Evolutionary conservation across 2,329 filamentous ascomycete genomes (phyloP).

Genomic region (Xylariaceae sp.): DNA sequence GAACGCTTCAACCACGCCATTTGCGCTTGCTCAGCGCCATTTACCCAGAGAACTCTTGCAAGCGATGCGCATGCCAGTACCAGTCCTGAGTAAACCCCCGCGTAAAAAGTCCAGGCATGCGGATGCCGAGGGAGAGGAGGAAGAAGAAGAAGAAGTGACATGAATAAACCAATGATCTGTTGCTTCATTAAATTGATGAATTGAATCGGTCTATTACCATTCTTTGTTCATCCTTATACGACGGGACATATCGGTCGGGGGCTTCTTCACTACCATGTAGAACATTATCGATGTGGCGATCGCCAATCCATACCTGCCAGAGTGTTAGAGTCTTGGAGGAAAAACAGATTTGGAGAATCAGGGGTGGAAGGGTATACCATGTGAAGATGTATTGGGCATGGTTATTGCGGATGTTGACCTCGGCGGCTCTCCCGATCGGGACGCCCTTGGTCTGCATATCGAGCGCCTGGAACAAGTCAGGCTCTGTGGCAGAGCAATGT

Average conservation of each 20-base stretch:
- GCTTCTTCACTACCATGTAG: slow-evolving; percentile 90
- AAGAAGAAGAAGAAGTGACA: slow-evolving; percentile 37
- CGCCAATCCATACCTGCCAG: slow-evolving; percentile 72
- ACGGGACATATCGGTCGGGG: slow-evolving; percentile 64
- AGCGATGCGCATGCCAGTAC: slow-evolving; percentile 67
- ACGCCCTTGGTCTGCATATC: slow-evolving; percentile 75
- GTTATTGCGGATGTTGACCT: slow-evolving; percentile 93
- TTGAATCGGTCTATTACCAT: slow-evolving; percentile 49
- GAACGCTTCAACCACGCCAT: slow-evolving; percentile 65
- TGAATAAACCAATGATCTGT: slow-evolving; percentile 15
- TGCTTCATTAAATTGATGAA: slow-evolving; percentile 6
- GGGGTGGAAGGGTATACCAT: slow-evolving; percentile 58
- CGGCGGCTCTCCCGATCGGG: slow-evolving; percentile 79
- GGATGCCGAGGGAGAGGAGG: slow-evolving; percentile 41
- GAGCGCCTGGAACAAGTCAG: slow-evolving; percentile 70
- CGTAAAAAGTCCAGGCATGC: slow-evolving; percentile 35
- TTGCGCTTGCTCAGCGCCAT: slow-evolving; percentile 78
- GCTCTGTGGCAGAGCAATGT: slow-evolving; percentile 47
- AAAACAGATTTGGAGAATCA: not conserved
- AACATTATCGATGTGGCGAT: slow-evolving; percentile 90
- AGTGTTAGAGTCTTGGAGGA: slow-evolving; percentile 10
- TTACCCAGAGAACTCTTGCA: slow-evolving; percentile 78
- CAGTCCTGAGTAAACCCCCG: slow-evolving; percentile 45
- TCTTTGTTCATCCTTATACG: slow-evolving; percentile 71
- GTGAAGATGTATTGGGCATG: slow-evolving; percentile 99